phyloP scores from a whole-genome alignment of 805 yeast genomes.

The Nakazawaea siamensis region DNA sequence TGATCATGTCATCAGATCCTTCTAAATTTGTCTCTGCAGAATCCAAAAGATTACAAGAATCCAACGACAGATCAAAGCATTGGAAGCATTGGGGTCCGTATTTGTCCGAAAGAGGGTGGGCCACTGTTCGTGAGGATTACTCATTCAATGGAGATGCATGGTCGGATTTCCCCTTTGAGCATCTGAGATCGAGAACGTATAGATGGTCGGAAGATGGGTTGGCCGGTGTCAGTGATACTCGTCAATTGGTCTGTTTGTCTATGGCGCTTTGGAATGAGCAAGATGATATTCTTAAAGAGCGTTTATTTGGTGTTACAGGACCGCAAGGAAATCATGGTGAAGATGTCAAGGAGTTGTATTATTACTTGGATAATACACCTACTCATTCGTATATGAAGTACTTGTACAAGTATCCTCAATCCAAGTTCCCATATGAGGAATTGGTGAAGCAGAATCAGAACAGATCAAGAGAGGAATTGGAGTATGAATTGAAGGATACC shows the following conservation, averaged over 20 bases:
- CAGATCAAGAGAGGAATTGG: constrained; percentile 60
- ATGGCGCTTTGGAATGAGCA: constrained; percentile 89
- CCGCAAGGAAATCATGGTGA: constrained; percentile 96
- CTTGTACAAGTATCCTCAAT: constrained; percentile 87
- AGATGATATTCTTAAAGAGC: constrained; percentile 79
- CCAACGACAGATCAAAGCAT: constrained; percentile 35
- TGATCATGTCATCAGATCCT: neutral
- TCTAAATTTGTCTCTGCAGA: constrained; percentile 5
- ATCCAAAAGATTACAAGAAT: constrained; percentile 28
- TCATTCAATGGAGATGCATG: constrained; percentile 85
- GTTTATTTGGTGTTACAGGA: constrained; percentile 82
- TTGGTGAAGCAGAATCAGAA: constrained; percentile 59
- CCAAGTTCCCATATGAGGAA: constrained; percentile 73
- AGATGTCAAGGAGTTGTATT: constrained; percentile 83
- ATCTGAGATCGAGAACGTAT: constrained; percentile 70
- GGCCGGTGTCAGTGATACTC: constrained; percentile 83
- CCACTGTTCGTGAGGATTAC: constrained; percentile 83
- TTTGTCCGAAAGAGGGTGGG: constrained; percentile 83
- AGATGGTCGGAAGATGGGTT: constrained; percentile 97
- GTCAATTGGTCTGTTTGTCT: constrained; percentile 67
- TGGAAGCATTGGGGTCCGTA: constrained; percentile 93
- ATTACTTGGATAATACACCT: constrained; percentile 86
- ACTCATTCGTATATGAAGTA: constrained; percentile 90
- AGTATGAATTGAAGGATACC: constrained; percentile 80
- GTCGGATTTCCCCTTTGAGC: constrained; percentile 82